Conservation (phyloP, 176 grass and related monocot species). For the Dactylis glomerata region DNA sequence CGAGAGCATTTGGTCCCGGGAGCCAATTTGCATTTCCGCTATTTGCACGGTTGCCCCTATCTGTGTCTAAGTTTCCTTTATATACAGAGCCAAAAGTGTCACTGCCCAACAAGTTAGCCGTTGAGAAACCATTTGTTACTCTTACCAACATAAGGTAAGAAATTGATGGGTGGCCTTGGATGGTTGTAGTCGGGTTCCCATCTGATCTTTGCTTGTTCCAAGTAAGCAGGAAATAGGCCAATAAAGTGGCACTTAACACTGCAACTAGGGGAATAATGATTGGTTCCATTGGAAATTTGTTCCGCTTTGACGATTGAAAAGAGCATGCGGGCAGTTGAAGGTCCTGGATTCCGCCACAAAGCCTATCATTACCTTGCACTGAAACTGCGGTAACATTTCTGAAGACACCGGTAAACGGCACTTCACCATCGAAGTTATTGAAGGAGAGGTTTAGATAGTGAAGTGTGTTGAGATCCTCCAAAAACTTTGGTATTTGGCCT, state of each 20-base stretch:
- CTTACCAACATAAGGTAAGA: background rate
- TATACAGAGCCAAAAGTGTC: slow-evolving; percentile 33
- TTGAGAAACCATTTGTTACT: slow-evolving; percentile 24
- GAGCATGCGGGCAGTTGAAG: slow-evolving; percentile 28
- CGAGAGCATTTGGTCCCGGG: no score
- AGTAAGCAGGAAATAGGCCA: background rate
- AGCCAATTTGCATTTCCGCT: no score
- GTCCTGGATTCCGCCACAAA: slow-evolving; percentile 30
- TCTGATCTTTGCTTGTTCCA: background rate
- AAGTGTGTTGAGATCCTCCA: background rate
- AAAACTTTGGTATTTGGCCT: background rate
- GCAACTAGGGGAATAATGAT: background rate
- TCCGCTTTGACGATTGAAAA: background rate
- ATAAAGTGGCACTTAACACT: background rate
- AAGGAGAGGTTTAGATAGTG: slow-evolving; percentile 25
- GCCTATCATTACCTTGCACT: slow-evolving; percentile 32
- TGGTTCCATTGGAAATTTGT: background rate
- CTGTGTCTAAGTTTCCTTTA: background rate
- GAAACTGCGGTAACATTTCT: slow-evolving; percentile 24
- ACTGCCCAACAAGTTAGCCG: background rate
- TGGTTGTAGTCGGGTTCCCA: background rate
- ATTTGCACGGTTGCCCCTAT: background rate
- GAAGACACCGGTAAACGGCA: slow-evolving; percentile 32
- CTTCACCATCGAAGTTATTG: slow-evolving; percentile 40
- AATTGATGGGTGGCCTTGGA: background rate